Evolutionary conservation across 441 rosid species (phyloP), one percentile per base, ranked within the genome.

Genomic region (Geranium incanum): DNA sequence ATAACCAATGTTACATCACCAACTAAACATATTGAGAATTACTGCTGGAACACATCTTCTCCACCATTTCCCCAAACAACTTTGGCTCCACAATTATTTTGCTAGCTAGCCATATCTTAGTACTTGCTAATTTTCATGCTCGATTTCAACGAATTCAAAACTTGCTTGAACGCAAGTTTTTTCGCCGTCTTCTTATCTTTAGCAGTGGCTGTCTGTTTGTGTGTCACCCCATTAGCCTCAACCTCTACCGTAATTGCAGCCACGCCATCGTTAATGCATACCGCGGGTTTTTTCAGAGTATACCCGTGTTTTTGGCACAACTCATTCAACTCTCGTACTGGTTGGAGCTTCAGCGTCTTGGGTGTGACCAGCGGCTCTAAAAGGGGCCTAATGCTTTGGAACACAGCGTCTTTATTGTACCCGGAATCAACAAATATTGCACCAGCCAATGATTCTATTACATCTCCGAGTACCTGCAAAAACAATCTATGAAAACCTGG

Each of bases 371-470:
- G 13, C 3, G 90, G 88, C 80, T 90, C 98, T 80, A 95, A 71
- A 18, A 92, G 86, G 0, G 95, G 94, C 69, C 81, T 79, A 21
- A 92, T 83, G 72, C 93, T 85, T 60, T 70, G 74, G 70, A 86
- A 90, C 36, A 89, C 97, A 1, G 23, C 48, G 36, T 85, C 84
- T 76, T 80, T 92, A 75, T 85, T 68, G 83, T 80, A 86, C 59
- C 87, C 93, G 0, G 98, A 90, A 78, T 95, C 96, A 36, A 92
- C 90, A 23, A 85, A 69, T 63, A 95, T 92, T 3, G 97, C 98
- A 5, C 99, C 99, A 0, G 91, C 99, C 50, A 95, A 75, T 11
- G 99, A 90, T 76, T 95, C 98, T 0, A 90, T 85, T 6, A 95
- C 79, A 74, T 95, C 98, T 76, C 92, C 98, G n/a, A 95, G 95